A percentile compares a stretch with the other conserved stretches of the same genome.
Conservation (phyloP, 2,329 filamentous ascomycete genomes). For the Aspergillus sp. region DNA sequence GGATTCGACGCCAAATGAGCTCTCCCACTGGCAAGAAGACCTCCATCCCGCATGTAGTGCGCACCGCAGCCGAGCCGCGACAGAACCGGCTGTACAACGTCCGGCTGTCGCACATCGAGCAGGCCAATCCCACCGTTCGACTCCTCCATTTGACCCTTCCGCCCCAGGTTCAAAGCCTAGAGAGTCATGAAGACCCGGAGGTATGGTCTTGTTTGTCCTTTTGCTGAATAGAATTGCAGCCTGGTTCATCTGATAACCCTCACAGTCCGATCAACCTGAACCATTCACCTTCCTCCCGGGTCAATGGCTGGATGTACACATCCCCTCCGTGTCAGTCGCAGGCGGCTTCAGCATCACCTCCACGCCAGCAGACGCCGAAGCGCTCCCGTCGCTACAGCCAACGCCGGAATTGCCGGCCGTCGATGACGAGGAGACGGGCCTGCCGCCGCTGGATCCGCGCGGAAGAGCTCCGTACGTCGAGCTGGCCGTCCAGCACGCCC, state of each 20-base stretch:
- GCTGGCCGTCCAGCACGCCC: constrained; percentile 72
- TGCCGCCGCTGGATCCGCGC: constrained; percentile 19
- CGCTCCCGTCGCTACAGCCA: constrained; percentile 24
- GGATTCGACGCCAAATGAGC: constrained; percentile 23
- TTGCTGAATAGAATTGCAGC: too few relatives aligned
- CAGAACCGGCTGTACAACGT: constrained; percentile 64
- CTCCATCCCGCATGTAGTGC: constrained; percentile 60
- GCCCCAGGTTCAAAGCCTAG: constrained; percentile 34
- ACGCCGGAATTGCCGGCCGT: constrained; percentile 13
- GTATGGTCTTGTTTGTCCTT: constrained; percentile 16
- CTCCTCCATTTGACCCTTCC: constrained; percentile 64
- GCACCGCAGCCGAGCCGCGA: constrained; percentile 72
- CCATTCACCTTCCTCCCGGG: constrained; percentile 68
- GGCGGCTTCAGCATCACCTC: constrained; percentile 90
- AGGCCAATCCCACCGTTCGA: constrained; percentile 66
- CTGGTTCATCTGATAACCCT: too few relatives aligned
- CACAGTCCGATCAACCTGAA: constrained; percentile 23
- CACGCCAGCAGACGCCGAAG: constrained; percentile 56
- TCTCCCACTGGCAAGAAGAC: constrained; percentile 26
- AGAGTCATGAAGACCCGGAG: constrained; percentile 38
- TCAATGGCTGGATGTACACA: constrained; percentile 84
- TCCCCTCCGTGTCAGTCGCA: constrained; percentile 65
- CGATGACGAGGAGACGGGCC: constrained; percentile 16
- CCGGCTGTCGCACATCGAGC: constrained; percentile 57
- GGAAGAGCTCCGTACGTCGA: constrained; percentile 60